Conservation (phyloP, 139 green algal genomes). For the Penium margaritaceum region DNA sequence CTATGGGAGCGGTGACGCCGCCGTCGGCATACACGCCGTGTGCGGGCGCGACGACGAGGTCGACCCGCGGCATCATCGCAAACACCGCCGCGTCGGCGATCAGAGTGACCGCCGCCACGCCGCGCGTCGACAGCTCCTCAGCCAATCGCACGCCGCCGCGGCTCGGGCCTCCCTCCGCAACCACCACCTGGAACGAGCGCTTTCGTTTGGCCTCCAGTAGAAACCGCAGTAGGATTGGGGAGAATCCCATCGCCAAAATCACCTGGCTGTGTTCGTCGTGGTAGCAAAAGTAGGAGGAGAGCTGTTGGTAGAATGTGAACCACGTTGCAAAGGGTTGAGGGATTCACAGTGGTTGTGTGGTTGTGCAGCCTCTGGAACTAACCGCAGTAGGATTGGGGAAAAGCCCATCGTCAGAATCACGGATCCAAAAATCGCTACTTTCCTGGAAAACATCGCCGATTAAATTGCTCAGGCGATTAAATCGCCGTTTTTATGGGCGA, state of each 20-base stretch:
- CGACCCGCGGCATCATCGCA: slow-evolving; percentile 90
- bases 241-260: slow-evolving; percentile 31
- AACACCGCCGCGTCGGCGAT: slow-evolving; percentile 87
- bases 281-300: too few relatives aligned
- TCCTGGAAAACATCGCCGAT: too few relatives aligned
- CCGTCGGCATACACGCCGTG: slow-evolving; percentile 90
- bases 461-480: too few relatives aligned
- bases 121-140: slow-evolving; percentile 61
- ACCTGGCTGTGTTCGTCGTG: too few relatives aligned
- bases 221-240: slow-evolving; percentile 59
- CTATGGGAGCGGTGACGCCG: slow-evolving; percentile 73
- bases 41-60: slow-evolving; percentile 84
- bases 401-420: too few relatives aligned
- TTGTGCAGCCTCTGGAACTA: too few relatives aligned
- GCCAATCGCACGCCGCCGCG: slow-evolving; percentile 78
- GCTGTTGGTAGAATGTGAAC: too few relatives aligned
- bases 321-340: too few relatives aligned
- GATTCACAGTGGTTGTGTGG: too few relatives aligned
- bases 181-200: slow-evolving; percentile 83
- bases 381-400: too few relatives aligned
- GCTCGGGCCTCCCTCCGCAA: slow-evolving; percentile 69
- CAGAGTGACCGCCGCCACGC: slow-evolving; percentile 75
- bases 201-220: slow-evolving; percentile 77
- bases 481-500: too few relatives aligned
- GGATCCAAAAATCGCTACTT: too few relatives aligned